These are phyloP conservation scores for Xanthoceras sorbifolium DNA, from an alignment of 345 rosid genomes.

Conservation along the genomic window DNA sequence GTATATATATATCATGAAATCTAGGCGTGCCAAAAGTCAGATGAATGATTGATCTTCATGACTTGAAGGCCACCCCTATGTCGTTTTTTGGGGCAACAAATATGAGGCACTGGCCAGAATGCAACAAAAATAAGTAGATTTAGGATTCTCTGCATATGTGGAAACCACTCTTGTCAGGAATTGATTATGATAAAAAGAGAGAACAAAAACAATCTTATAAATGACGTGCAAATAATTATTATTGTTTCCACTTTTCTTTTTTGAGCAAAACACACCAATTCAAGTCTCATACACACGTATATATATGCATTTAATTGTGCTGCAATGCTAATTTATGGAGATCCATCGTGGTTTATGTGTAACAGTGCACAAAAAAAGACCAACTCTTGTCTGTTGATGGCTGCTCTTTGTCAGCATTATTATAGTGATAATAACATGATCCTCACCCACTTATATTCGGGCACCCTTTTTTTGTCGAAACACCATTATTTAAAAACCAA, in stretches of 20 bases:
- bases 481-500: neutral
- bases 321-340: neutral
- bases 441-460: neutral
- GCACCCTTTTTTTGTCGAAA: neutral
- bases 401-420: neutral
- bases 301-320: neutral
- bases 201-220: neutral
- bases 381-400: neutral
- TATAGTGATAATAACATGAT: neutral
- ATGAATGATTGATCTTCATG: neutral
- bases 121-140: neutral
- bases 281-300: too few species aligned
- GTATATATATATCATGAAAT: neutral
- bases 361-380: neutral
- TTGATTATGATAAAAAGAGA: neutral
- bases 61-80: neutral
- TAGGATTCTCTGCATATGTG: neutral
- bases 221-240: neutral
- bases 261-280: neutral
- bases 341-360: neutral
- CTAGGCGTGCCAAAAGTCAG: neutral
- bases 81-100: neutral
- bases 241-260: neutral
- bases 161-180: neutral
- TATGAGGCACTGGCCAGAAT: neutral